These are phyloP conservation scores for Carex arenaria DNA, from an alignment of 202 grass and related monocot genomes.

Conservation along the genomic window DNA sequence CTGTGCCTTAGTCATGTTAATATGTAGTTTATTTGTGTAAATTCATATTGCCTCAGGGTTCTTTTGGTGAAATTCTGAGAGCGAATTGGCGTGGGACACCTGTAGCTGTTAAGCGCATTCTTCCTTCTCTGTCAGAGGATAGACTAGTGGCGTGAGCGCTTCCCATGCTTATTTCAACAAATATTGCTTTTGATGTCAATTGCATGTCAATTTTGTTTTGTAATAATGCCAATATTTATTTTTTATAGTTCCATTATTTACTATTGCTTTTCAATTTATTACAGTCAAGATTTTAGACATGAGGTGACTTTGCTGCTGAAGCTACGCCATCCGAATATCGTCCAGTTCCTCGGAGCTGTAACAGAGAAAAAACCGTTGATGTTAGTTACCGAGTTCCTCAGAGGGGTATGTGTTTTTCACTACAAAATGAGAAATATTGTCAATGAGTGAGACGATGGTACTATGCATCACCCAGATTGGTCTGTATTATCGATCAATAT, in stretches of 20 bases:
- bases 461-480: too few species aligned
- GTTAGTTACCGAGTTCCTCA: conserved; percentile 90
- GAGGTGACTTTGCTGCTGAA: conserved; percentile 96
- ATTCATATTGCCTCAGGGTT: conserved; percentile 48
- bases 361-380: conserved; percentile 96
- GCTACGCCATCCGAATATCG: conserved; percentile 96
- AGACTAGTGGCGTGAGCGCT: conserved; percentile 78
- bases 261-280: neutral
- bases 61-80: conserved; percentile 98
- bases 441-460: neutral
- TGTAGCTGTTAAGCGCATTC: conserved; percentile 98
- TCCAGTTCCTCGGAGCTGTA: conserved; percentile 98
- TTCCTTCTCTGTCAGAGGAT: conserved; percentile 96
- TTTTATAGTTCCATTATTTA: neutral
- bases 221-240: neutral
- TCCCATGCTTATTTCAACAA: neutral
- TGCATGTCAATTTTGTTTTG: neutral
- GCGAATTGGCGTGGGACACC: conserved; percentile 98
- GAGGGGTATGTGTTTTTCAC: conserved; percentile 55
- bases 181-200: neutral
- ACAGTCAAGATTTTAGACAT: conserved; percentile 98
- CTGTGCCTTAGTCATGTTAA: neutral
- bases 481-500: too few species aligned
- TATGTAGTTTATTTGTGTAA: neutral
- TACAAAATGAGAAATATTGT: neutral